Evolutionary conservation across 176 grass and related monocot species (phyloP).

Genomic region (Ampelocalamus luodianensis): DNA sequence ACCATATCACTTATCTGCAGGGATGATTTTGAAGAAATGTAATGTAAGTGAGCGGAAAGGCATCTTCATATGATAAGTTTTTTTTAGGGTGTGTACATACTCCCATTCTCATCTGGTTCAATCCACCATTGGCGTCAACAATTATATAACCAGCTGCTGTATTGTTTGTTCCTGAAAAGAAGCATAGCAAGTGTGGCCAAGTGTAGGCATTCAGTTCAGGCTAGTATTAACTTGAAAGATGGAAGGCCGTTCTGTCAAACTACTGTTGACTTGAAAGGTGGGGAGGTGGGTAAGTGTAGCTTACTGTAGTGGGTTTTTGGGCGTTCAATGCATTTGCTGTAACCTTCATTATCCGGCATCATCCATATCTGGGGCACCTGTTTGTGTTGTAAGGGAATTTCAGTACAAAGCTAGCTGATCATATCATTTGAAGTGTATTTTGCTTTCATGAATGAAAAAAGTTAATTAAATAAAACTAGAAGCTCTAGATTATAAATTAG

Average conservation of each 20-base stretch:
- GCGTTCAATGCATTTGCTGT: conserved; percentile 60
- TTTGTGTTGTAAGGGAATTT: conserved; percentile 31
- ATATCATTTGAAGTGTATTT: conserved; percentile 3
- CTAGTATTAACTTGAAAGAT: conserved; percentile 9
- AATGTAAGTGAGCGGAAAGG: conserved; percentile 17
- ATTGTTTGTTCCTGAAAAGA: conserved; percentile 44
- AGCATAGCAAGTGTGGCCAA: conserved; percentile 1
- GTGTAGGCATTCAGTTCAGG: neutral
- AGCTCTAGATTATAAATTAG: neutral
- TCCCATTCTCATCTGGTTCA: conserved; percentile 90
- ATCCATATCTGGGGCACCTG: conserved; percentile 66
- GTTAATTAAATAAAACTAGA: neutral
- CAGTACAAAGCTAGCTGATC: conserved; percentile 7
- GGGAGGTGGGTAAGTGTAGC: neutral
- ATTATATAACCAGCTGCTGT: conserved; percentile 65
- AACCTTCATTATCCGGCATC: conserved; percentile 47
- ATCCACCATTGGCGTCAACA: conserved; percentile 72
- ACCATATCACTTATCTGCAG: conserved; percentile 90
- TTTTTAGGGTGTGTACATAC: conserved; percentile 41
- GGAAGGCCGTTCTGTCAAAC: neutral
- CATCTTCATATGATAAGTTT: conserved; percentile 5
- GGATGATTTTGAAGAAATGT: conserved; percentile 28
- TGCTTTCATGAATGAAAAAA: neutral
- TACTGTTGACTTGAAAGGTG: conserved; percentile 13
- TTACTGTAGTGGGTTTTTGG: conserved; percentile 58